A percentile compares a stretch with the other conserved stretches of the same genome.
These are phyloP conservation scores for Fusarium sp. DNA, from an alignment of 2,329 filamentous ascomycete species.

Conservation along the genomic window DNA sequence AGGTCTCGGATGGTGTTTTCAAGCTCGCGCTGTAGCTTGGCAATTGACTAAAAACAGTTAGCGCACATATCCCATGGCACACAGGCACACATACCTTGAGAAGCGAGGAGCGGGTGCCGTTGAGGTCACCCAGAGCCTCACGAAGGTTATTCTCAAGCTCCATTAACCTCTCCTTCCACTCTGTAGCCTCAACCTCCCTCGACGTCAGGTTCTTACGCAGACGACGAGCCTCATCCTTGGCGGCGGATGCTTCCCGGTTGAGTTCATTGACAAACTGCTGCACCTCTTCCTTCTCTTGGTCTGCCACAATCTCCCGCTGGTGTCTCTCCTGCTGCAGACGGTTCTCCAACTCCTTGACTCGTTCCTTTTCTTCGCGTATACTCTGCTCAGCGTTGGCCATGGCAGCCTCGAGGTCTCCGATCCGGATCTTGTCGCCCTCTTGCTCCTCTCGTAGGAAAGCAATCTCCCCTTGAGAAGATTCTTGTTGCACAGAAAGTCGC, in stretches of 20 bases:
- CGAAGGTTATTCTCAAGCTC: slow-evolving; percentile 92
- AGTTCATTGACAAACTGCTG: slow-evolving; percentile 95
- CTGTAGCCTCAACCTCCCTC: slow-evolving; percentile 88
- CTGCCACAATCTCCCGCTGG: slow-evolving; percentile 89
- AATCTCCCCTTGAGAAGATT: slow-evolving; percentile 93
- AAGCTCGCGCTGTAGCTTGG: slow-evolving; percentile 88
- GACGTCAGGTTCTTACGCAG: slow-evolving; percentile 87
- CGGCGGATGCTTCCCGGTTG: slow-evolving; percentile 83
- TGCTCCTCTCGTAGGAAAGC: slow-evolving; percentile 97
- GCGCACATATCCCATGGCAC: not conserved
- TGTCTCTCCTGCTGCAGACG: slow-evolving; percentile 85
- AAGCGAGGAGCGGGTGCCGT: slow-evolving; percentile 87
- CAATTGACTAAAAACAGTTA: slow-evolving; percentile 75
- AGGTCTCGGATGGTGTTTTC: slow-evolving; percentile 88
- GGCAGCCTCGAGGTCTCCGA: slow-evolving; percentile 90
- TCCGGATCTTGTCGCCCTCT: slow-evolving; percentile 97
- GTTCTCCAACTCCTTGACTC: slow-evolving; percentile 78
- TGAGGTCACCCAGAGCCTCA: slow-evolving; percentile 88
- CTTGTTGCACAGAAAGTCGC: slow-evolving; percentile 89
- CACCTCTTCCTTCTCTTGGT: slow-evolving; percentile 93
- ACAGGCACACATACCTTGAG: slow-evolving; percentile 73
- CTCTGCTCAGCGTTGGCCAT: slow-evolving; percentile 84
- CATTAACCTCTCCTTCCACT: slow-evolving; percentile 91
- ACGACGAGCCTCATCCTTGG: slow-evolving; percentile 88
- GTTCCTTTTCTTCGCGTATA: slow-evolving; percentile 88